Evolutionary conservation across 2,329 filamentous ascomycete genomes (phyloP).

Genomic region (Cladophialophora bantiana): DNA sequence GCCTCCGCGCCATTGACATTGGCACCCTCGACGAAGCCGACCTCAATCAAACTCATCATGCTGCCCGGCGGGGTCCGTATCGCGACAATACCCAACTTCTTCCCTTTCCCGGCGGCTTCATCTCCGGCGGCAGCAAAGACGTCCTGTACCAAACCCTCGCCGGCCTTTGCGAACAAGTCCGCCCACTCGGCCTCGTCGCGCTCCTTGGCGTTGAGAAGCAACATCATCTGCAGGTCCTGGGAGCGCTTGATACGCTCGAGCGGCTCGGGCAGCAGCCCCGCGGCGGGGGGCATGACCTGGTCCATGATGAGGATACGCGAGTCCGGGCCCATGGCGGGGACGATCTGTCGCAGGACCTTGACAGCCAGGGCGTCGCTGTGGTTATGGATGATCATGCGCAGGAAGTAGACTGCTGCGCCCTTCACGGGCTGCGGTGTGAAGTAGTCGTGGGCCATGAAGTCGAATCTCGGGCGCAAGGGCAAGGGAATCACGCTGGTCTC

Average conservation of each 20-base stretch:
- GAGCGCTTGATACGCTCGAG: slow-evolving; percentile 34
- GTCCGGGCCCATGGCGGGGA: slow-evolving; percentile 35
- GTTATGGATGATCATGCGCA: slow-evolving; percentile 41
- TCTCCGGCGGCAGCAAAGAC: slow-evolving; percentile 21
- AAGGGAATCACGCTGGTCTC: slow-evolving; percentile 28
- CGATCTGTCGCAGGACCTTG: slow-evolving; percentile 37
- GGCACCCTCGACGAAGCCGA: slow-evolving; percentile 26
- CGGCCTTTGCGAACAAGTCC: slow-evolving; percentile 22
- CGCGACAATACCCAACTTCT: slow-evolving; percentile 27
- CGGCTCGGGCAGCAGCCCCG: slow-evolving; percentile 19
- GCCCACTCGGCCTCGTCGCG: slow-evolving; percentile 41
- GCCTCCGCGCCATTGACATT: neutral
- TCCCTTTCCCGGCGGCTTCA: neutral
- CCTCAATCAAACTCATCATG: slow-evolving; percentile 37
- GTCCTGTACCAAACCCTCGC: slow-evolving; percentile 16
- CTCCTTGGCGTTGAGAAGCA: slow-evolving; percentile 59
- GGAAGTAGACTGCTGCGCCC: slow-evolving; percentile 40
- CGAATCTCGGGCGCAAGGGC: slow-evolving; percentile 24
- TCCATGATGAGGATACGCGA: slow-evolving; percentile 35
- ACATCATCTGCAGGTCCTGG: slow-evolving; percentile 59
- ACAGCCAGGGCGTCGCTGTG: slow-evolving; percentile 40
- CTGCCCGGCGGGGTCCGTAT: slow-evolving; percentile 31
- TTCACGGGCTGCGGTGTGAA: slow-evolving; percentile 38
- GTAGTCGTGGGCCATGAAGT: slow-evolving; percentile 42
- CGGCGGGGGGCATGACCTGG: slow-evolving; percentile 29